Percentiles rank a stretch among this genome's conserved stretches.
These are phyloP conservation scores for Yamadazyma scolyti DNA, from an alignment of 805 yeast genomes.

Conservation along the genomic window DNA sequence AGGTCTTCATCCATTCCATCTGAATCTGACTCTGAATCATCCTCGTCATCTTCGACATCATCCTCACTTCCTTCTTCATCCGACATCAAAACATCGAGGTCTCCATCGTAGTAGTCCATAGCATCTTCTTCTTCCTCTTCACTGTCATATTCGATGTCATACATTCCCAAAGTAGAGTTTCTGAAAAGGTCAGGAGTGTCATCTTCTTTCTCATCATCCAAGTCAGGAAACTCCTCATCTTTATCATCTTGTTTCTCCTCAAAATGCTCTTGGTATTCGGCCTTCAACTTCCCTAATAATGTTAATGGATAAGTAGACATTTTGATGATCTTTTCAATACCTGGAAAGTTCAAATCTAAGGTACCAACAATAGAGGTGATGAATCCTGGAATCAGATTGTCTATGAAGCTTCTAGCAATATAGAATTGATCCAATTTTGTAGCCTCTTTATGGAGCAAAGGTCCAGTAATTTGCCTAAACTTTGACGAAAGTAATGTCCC, in stretches of 20 bases:
- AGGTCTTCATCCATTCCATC: constrained; percentile 23
- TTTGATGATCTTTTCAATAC: constrained; percentile 56
- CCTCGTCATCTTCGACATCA: constrained; percentile 21
- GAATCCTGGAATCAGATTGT: constrained; percentile 56
- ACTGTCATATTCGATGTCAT: constrained; percentile 71
- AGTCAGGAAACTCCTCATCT: constrained; percentile 33
- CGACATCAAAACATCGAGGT: constrained; percentile 37
- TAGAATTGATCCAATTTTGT: constrained; percentile 59
- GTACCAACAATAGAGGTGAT: constrained; percentile 59
- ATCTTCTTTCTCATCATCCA: constrained; percentile 59
- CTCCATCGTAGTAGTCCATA: constrained; percentile 40
- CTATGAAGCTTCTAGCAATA: constrained; percentile 64
- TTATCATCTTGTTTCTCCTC: constrained; percentile 52
- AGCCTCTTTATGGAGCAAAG: constrained; percentile 43
- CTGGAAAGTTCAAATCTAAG: constrained; percentile 72
- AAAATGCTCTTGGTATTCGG: constrained; percentile 54
- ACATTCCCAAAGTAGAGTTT: constrained; percentile 93
- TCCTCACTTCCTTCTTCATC: constrained; percentile 26
- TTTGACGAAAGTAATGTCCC: constrained; percentile 42
- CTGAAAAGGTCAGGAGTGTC: constrained; percentile 80
- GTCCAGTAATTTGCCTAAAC: constrained; percentile 38
- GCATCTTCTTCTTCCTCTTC: constrained; percentile 55
- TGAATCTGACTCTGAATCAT: not conserved
- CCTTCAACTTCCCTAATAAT: constrained; percentile 52
- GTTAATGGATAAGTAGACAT: constrained; percentile 58